These are phyloP conservation scores for Paecilomyces formosus DNA, from an alignment of 2,329 filamentous ascomycete genomes.

Conservation along the genomic window DNA sequence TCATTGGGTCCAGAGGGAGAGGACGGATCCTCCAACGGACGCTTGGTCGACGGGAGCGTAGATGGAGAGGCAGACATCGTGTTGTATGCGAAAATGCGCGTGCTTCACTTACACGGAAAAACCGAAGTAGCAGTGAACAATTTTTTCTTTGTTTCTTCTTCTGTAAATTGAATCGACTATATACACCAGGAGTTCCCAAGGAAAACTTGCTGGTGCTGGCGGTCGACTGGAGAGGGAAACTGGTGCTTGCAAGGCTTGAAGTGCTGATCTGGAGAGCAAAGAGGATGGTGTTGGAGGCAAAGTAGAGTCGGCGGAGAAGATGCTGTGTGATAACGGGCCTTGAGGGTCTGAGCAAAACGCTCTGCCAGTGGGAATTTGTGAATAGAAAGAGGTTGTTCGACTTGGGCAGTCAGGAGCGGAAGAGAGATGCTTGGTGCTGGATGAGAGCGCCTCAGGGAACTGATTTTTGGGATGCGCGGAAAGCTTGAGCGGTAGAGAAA, in stretches of 20 bases:
- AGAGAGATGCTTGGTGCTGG: constrained; percentile 12
- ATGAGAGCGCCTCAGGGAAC: constrained; percentile 13
- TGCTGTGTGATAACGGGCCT: constrained; percentile 19
- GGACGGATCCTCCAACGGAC: constrained; percentile 92
- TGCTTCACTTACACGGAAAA: constrained; percentile 36
- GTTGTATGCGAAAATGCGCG: constrained; percentile 3
- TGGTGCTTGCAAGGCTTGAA: constrained; percentile 29
- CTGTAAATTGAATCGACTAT: constrained; percentile 50
- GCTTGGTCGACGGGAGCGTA: constrained; percentile 57
- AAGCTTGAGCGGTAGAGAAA: constrained; percentile 7
- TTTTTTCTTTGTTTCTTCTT: constrained; percentile 46
- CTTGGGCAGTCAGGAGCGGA: constrained; percentile 7
- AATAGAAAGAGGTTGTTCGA: constrained; percentile 3
- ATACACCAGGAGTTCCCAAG: constrained; percentile 81
- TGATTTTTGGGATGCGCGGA: constrained; percentile 11
- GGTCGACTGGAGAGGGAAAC: constrained; percentile 30
- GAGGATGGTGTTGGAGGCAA: constrained; percentile 26
- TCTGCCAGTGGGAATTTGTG: constrained; percentile 15
- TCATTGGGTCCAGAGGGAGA: constrained; percentile 87
- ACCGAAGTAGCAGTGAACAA: constrained; percentile 37
- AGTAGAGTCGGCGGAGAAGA: constrained; percentile 23
- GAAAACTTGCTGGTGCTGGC: constrained; percentile 84
- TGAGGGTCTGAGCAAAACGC: constrained; percentile 12
- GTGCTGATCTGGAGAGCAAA: constrained; percentile 24
- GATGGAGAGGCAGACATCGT: constrained; percentile 64